phyloP scores from a whole-genome alignment of 2,329 filamentous ascomycete species.

The Colletotrichum sublineola region DNA sequence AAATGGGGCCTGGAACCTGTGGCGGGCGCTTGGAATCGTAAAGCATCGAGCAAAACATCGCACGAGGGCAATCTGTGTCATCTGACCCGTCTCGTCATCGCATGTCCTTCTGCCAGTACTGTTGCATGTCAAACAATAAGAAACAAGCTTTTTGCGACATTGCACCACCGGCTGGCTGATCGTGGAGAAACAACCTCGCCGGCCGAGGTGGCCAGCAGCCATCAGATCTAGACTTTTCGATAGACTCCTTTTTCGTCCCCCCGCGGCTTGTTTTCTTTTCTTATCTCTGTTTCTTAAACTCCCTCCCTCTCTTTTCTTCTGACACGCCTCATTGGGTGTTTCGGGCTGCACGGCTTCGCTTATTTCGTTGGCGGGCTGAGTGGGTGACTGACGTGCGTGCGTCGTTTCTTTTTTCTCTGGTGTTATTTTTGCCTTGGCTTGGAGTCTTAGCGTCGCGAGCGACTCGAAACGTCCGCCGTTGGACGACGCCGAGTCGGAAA shows the following conservation, averaged over 20 bases:
- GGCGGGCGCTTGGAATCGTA: constrained; percentile 12
- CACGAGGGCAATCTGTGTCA: background rate
- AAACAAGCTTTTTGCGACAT: constrained; percentile 4
- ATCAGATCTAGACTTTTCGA: background rate
- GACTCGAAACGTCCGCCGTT: background rate
- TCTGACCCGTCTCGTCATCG: background rate
- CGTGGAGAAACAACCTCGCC: background rate
- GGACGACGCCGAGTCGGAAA: background rate
- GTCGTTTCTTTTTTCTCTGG: background rate
- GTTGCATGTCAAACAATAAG: background rate
- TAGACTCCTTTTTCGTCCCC: background rate
- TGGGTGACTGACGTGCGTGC: background rate
- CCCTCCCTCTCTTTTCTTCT: background rate
- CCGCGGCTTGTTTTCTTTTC: background rate
- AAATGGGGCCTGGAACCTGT: background rate
- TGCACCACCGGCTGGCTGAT: background rate
- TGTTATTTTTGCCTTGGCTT: constrained; percentile 1
- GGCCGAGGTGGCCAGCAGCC: background rate
- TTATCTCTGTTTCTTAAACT: background rate
- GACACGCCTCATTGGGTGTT: background rate
- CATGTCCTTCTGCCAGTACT: background rate
- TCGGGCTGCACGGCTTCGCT: background rate
- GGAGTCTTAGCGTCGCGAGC: background rate
- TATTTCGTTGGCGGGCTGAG: background rate
- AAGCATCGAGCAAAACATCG: background rate